These are phyloP conservation scores for Arxiozyma heterogenica DNA, from an alignment of 1,139 yeast genomes.

Conservation along the genomic window DNA sequence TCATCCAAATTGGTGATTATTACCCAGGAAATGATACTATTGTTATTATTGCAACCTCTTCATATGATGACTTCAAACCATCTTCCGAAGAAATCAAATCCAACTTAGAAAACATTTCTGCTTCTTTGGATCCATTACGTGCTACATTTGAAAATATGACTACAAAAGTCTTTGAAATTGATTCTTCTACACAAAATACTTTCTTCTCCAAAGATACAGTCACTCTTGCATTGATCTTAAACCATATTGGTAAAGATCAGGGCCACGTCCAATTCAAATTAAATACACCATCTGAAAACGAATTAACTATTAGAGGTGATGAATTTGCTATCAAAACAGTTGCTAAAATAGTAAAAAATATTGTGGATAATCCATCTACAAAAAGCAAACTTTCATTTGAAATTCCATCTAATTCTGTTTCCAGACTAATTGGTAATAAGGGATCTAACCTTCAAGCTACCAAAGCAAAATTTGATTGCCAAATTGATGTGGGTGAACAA, in stretches of 20 bases:
- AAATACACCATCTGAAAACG: constrained; percentile 22
- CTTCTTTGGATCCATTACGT: constrained; percentile 48
- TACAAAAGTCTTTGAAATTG: constrained; percentile 44
- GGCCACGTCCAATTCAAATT: constrained; percentile 41
- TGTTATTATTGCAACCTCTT: constrained; percentile 41
- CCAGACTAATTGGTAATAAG: constrained; percentile 82
- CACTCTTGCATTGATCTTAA: constrained; percentile 28
- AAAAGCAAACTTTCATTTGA: constrained; percentile 36
- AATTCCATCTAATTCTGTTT: constrained; percentile 59
- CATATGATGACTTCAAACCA: constrained; percentile 43
- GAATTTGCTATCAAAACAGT: constrained; percentile 25
- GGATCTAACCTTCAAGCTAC: constrained; percentile 66
- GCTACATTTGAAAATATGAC: constrained; percentile 47
- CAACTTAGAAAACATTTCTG: constrained; percentile 42
- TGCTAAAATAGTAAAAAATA: constrained; percentile 19
- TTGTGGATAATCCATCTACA: constrained; percentile 20
- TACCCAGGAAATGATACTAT: constrained; percentile 34
- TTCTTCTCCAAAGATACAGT: constrained; percentile 33
- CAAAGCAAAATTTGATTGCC: constrained; percentile 71
- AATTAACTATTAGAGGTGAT: constrained; percentile 30
- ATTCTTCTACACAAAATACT: constrained; percentile 49
- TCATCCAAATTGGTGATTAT: constrained; percentile 45
- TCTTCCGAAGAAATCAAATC: constrained; percentile 39
- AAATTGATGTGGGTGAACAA: constrained; percentile 49
- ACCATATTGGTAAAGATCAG: constrained; percentile 35